Conservation (phyloP, 192 early-diverging fungal genomes). For the Chytriomyces confervae region DNA sequence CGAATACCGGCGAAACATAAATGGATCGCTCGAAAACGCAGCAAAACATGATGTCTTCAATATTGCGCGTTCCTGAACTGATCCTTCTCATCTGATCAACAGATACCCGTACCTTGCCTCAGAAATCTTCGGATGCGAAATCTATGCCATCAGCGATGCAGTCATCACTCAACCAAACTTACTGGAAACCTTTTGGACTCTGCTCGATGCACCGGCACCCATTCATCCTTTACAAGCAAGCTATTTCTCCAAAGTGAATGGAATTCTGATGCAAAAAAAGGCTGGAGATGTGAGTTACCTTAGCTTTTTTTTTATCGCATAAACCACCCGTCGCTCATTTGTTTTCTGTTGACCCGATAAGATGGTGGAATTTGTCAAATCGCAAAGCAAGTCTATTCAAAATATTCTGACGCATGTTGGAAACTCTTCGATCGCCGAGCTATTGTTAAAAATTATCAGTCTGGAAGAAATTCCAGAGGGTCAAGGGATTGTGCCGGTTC, state of each 20-base stretch:
- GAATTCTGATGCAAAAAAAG: conserved; percentile 86
- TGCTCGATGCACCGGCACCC: conserved; percentile 77
- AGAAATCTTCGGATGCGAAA: conserved; percentile 80
- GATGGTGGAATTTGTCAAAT: conserved; percentile 86
- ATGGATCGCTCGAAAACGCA: too few species aligned
- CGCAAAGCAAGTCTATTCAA: conserved; percentile 73
- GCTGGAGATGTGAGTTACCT: conserved; percentile 71
- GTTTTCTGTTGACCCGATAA: conserved; percentile 37
- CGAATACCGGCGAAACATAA: too few species aligned
- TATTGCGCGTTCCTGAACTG: too few species aligned
- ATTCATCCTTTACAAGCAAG: conserved; percentile 83
- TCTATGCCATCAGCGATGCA: conserved; percentile 79
- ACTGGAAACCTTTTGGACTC: conserved; percentile 83
- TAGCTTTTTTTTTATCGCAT: conserved; percentile 17
- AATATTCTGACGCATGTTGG: conserved; percentile 85
- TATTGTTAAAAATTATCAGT: conserved; percentile 91
- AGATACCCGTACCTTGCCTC: conserved; percentile 85
- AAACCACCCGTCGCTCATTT: background rate
- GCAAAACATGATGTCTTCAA: too few species aligned
- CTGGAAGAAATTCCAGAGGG: conserved; percentile 89
- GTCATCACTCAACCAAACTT: conserved; percentile 73
- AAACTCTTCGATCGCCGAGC: conserved; percentile 86
- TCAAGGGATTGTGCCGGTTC: conserved; percentile 81
- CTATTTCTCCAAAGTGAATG: conserved; percentile 92
- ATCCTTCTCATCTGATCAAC: background rate